Evolutionary conservation across 1,139 yeast genomes (phyloP), one percentile per base, ranked within the genome.

Genomic region (Casaregolazyma lundiana): DNA sequence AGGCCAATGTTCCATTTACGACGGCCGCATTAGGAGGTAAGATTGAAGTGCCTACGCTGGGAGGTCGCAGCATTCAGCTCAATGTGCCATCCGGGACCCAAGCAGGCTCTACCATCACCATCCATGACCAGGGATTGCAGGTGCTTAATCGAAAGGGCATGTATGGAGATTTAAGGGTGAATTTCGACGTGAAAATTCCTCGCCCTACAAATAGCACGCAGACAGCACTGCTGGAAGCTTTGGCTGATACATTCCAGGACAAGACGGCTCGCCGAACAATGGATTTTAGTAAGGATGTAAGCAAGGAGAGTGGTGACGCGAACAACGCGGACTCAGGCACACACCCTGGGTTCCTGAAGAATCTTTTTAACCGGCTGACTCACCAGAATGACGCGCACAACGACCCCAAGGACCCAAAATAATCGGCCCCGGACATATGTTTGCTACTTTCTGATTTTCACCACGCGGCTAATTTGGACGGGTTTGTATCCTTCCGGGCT

Each of bases 21-120:
- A 92, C 98, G 0, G 98, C 98, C 2, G 92, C 96, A 0, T 72
- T 92, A 43, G 99, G 99, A 49, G 99, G 99, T 30, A 81, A 80
- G 45, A 76, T 92, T 22, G 78, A 84, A 41, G 80, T 92, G 11
- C 97, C 97, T 34, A 90, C 97, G 0, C 76, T 92, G 30, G 40
- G 41, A 6, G 66, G 66, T 4, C 39, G 35, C 5, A 65, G 63
- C 39, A 72, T 94, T 50, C 84, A 89, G 63, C 69, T 92, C 49
- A 86, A 81, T 64, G 81, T 94, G n/a, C 81, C 95, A 43, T 72
- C 87, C 0, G 97, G 96, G 1, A 87, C 95, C 1, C 95, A 87
- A 62, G 72, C 77, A 35, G 95, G 95, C 21, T 77, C 81, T 47
- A 74, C 74, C 21, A 77, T 90, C 49, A 82, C 86, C 11, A 79